A percentile compares a stretch with the other conserved stretches of the same genome.
phyloP scores from a whole-genome alignment of 1,284 basidiomycete genomes.

The Papiliotrema flavescens region DNA sequence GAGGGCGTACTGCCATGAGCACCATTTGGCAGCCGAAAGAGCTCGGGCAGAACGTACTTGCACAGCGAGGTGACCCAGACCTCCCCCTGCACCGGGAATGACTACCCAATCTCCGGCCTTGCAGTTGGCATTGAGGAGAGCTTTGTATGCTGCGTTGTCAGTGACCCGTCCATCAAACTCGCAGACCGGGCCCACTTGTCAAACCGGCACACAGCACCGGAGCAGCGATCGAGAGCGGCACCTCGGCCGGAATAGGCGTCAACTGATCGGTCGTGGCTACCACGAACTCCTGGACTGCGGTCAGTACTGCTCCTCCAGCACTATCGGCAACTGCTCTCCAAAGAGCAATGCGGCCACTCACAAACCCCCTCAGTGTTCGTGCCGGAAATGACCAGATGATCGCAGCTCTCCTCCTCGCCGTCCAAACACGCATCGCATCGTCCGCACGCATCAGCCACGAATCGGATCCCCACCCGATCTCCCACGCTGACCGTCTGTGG shows the following conservation, averaged over 20 bases:
- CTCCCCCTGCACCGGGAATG: conserved; percentile 4
- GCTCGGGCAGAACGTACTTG: background rate
- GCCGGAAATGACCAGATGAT: conserved; percentile 2
- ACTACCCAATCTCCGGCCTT: conserved; percentile 2
- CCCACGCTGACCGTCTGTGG: background rate
- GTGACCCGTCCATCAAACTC: background rate
- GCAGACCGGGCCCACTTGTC: background rate
- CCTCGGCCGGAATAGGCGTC: background rate
- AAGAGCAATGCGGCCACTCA: too few species aligned
- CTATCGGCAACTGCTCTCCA: too few species aligned
- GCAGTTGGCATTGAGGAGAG: background rate
- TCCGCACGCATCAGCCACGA: conserved; percentile 2
- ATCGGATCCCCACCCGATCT: background rate
- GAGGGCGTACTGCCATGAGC: conserved; percentile 3
- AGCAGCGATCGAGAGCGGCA: background rate
- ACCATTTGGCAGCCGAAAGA: too few species aligned
- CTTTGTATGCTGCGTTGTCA: conserved; percentile 2
- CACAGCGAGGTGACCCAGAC: conserved; percentile 2
- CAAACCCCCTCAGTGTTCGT: conserved; percentile 1
- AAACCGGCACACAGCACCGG: conserved; percentile 3
- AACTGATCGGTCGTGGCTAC: conserved; percentile 1
- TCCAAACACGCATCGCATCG: background rate
- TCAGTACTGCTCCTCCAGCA: too few species aligned
- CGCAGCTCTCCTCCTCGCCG: conserved; percentile 4
- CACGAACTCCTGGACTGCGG: conserved; percentile 1